phyloP scores from a whole-genome alignment of 768 basidiomycete species.

The Termitomyces sp. region DNA sequence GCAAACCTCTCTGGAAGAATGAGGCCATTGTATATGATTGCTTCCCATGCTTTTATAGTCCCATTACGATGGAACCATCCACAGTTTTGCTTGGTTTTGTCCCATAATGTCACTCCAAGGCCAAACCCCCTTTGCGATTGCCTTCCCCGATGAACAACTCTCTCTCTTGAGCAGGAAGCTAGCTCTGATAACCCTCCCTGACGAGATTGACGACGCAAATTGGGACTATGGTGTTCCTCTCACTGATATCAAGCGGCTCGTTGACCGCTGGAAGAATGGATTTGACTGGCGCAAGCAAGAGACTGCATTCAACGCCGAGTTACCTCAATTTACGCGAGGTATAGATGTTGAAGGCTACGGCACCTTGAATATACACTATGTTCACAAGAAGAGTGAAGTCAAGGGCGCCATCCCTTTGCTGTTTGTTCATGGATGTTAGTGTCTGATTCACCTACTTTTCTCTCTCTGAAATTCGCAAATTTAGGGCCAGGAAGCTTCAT shows the following conservation, averaged over 20 bases:
- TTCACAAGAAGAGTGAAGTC: conserved; percentile 45
- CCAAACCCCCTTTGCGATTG: conserved; percentile 37
- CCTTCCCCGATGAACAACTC: conserved; percentile 38
- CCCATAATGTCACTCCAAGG: conserved; percentile 3
- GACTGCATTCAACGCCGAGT: conserved; percentile 39
- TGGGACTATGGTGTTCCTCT: conserved; percentile 49
- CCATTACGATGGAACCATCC: neutral
- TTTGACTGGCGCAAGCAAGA: conserved; percentile 58
- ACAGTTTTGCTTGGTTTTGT: neutral
- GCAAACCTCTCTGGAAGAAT: too few species aligned
- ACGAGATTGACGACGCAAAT: conserved; percentile 46
- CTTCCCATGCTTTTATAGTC: too few species aligned
- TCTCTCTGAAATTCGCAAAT: neutral
- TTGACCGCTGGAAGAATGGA: conserved; percentile 39
- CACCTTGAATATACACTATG: conserved; percentile 44
- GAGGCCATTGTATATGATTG: too few species aligned
- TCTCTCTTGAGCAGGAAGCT: conserved; percentile 39
- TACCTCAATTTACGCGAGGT: conserved; percentile 53
- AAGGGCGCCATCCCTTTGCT: conserved; percentile 38
- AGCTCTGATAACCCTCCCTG: conserved; percentile 41
- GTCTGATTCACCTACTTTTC: neutral
- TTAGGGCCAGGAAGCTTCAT: conserved; percentile 60
- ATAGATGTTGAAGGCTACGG: conserved; percentile 45
- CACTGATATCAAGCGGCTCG: conserved; percentile 41
- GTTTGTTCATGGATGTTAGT: conserved; percentile 49